phyloP scores from a whole-genome alignment of 1,284 basidiomycete genomes.

The Cerrena zonata region DNA sequence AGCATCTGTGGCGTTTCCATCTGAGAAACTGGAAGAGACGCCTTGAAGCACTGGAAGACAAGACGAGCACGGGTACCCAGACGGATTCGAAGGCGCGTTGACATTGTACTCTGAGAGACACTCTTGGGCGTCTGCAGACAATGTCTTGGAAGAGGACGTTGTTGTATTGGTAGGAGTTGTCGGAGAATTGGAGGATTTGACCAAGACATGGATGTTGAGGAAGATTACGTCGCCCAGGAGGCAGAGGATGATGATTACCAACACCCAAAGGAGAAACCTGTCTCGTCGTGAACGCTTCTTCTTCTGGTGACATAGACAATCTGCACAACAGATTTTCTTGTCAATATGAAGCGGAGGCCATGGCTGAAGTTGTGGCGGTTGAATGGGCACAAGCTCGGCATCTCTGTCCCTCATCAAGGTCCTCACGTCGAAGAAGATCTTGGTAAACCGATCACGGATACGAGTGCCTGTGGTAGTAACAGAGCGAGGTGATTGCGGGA shows the following conservation, averaged over 20 bases:
- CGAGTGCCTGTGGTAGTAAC: slow-evolving; percentile 1
- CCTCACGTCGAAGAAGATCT: slow-evolving; percentile 33
- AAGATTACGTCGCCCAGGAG: slow-evolving; percentile 38
- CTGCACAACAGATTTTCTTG: slow-evolving; percentile 30
- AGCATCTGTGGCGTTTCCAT: slow-evolving; percentile 27
- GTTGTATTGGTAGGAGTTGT: slow-evolving; percentile 13
- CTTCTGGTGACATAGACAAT: slow-evolving; percentile 25
- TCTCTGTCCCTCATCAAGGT: slow-evolving; percentile 21
- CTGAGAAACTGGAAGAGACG: slow-evolving; percentile 33
- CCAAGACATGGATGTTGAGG: slow-evolving; percentile 34
- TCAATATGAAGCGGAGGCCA: slow-evolving; percentile 39
- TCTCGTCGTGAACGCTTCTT: slow-evolving; percentile 27
- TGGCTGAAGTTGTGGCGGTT: slow-evolving; percentile 22
- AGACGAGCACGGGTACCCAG: slow-evolving; percentile 42
- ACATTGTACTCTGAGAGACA: slow-evolving; percentile 45
- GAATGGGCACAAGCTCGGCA: slow-evolving; percentile 25
- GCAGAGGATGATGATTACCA: slow-evolving; percentile 38
- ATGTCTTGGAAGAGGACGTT: slow-evolving; percentile 19
- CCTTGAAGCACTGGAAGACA: slow-evolving; percentile 39
- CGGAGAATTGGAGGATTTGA: slow-evolving; percentile 13
- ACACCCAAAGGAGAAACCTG: slow-evolving; percentile 26
- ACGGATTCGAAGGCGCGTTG: slow-evolving; percentile 40
- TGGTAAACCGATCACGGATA: slow-evolving; percentile 32
- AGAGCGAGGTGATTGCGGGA: slow-evolving; percentile 7
- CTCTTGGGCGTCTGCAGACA: slow-evolving; percentile 37